phyloP scores from a whole-genome alignment of 768 basidiomycete species.

The Tricholoma flavovirens region DNA sequence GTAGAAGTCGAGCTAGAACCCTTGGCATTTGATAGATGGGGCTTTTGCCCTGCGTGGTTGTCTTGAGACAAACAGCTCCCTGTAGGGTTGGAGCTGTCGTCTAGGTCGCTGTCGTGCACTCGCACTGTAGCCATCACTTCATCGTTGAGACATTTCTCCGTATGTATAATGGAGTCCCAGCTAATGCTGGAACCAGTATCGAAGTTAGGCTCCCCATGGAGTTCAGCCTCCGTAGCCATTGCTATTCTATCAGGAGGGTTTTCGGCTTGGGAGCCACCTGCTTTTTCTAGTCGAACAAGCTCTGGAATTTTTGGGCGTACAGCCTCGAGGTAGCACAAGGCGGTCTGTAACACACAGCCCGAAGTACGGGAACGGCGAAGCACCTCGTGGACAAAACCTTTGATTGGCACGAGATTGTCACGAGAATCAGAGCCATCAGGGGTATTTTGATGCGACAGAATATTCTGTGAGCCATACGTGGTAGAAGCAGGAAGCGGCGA shows the following conservation, averaged over 20 bases:
- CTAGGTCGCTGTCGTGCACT: slow-evolving; percentile 24
- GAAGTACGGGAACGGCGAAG: slow-evolving; percentile 82
- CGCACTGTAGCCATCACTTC: slow-evolving; percentile 38
- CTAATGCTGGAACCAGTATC: not conserved
- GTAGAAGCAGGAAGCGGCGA: slow-evolving; percentile 15
- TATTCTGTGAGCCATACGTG: slow-evolving; percentile 3
- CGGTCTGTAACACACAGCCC: slow-evolving; percentile 78
- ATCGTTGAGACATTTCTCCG: slow-evolving; percentile 17
- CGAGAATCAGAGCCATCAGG: slow-evolving; percentile 18
- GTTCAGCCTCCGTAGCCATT: slow-evolving; percentile 37
- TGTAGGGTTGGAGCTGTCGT: slow-evolving; percentile 15
- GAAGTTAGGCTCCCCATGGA: slow-evolving; percentile 33
- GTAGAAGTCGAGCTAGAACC: slow-evolving; percentile 14
- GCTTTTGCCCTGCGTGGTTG: not conserved
- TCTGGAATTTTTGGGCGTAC: slow-evolving; percentile 68
- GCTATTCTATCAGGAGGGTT: slow-evolving; percentile 39
- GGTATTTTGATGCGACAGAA: slow-evolving; percentile 16
- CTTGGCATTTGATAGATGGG: not conserved
- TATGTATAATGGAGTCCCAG: slow-evolving; percentile 12
- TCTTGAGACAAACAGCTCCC: slow-evolving; percentile 4
- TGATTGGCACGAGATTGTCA: slow-evolving; percentile 51
- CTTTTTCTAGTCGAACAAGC: slow-evolving; percentile 46
- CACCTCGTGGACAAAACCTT: slow-evolving; percentile 83
- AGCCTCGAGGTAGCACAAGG: slow-evolving; percentile 82
- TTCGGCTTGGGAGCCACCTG: slow-evolving; percentile 34